Evolutionary conservation across 2,329 filamentous ascomycete species (phyloP), one percentile per base, ranked within the genome.

Genomic region (Lasiodiplodia hormozganensis): DNA sequence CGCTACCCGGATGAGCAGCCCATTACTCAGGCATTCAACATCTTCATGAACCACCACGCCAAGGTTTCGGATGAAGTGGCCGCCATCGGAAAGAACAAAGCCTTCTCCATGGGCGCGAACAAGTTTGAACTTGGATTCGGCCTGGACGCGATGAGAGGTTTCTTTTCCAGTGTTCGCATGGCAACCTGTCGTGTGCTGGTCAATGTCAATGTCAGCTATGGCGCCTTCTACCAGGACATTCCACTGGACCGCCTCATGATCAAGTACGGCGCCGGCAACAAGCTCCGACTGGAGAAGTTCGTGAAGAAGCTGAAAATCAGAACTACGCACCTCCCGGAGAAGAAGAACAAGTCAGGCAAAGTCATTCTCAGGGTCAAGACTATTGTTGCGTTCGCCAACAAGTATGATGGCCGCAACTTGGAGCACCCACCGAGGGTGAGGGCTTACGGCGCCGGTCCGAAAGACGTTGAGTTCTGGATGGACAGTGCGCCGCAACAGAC

Each of bases 131-230:
- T 90, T 1, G 83, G 82, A 3, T 79, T 74, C 11, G 87, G 87
- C 0, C 78, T 91, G 0, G 79, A 85, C 58, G 87, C 87, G 0
- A 76, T 89, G 3, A 82, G 88, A 57, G 89, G 89, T 0, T 91
- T 87, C 76, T 90, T 86, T 73, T 81, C 87, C 16, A 90, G 87
- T 72, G 85, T 89, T 31, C 86, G 89, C 7, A 84, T 86, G 2
- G 85, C 87, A 2, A 86, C 87, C 16, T 83, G 83, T 40, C 83
- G 87, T 4, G 78, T 90, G 4, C 74, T 91, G 0, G 76, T 90
- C 18, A 91, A 91, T 68, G 79, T 90, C 3, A 89, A 91, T 69
- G 87, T 90, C 43, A 86, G 86, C 10, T 85, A 85, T 57, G 82
- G 83, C 2, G 86, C 87, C 0, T 90, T 88, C 73, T 88, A 88